Evolutionary conservation across 2,329 filamentous ascomycete genomes (phyloP), one percentile per base, ranked within the genome.

Genomic region (Pestalotiopsis fici): DNA sequence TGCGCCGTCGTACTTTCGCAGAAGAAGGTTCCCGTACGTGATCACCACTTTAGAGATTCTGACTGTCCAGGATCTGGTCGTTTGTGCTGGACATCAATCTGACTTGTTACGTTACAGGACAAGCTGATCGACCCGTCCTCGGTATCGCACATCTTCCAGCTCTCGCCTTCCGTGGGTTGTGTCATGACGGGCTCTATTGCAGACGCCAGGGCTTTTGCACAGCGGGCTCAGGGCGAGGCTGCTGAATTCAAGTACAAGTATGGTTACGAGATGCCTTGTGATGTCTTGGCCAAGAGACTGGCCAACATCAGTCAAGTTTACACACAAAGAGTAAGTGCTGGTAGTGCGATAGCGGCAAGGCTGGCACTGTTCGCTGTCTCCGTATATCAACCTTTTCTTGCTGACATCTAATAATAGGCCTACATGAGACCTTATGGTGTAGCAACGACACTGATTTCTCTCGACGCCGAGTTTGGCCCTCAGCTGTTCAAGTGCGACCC

Each of bases 241-340:
- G 95, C 95, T 67, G 95, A 99, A 80, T 99, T 99, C 85, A 90
- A 91, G 82, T 99, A 99, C 90, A 98, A 98, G 85, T 97, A 90
- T 80, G 96, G 96, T 77, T 99, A 99, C 83, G 96, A 99, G 87
- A 99, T 99, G 96, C 96, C 96, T 69, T 97, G 94, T 81, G 96
- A 99, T 82, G 96, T 94, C 64, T 84, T 99, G 77, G 93, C 96
- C 72, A 99, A 99, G 89, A 90, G 96, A 79, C 86, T 99, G 82
- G 96, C 96, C 79, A 99, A 99, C 83, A 98, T 99, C 85, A 98
- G 94, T 83, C 96, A 99, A 83, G 96, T 99, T 72, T 99, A 98
- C 83, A 99, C 96, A 74, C 96, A 99, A 85, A 87, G 94, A 81
- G 96, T 98, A 80, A 78, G 83, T 74, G 66, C 66, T 64, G 50